These are phyloP conservation scores for Brassica cretica DNA, from an alignment of 345 rosid genomes.

Conservation along the genomic window DNA sequence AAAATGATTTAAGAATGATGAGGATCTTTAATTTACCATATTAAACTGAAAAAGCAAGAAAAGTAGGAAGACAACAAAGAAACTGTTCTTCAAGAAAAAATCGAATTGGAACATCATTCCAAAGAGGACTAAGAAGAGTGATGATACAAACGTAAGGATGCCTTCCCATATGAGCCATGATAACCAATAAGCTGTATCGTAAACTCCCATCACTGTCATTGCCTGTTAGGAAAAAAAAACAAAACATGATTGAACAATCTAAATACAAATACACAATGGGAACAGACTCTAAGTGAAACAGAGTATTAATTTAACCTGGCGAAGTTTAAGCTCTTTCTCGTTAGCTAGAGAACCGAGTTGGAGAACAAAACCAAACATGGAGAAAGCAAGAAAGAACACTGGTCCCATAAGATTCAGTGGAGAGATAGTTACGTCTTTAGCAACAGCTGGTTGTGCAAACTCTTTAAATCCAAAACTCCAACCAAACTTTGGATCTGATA, in stretches of 20 bases:
- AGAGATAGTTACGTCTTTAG: slow-evolving; percentile 13
- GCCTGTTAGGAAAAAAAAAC: slow-evolving; percentile 63
- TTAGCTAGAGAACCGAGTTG: slow-evolving; percentile 68
- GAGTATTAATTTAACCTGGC: slow-evolving; percentile 55
- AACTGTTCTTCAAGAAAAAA: slow-evolving; percentile 83
- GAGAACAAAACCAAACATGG: slow-evolving; percentile 86
- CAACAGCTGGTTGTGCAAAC: slow-evolving; percentile 68
- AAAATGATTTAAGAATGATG: slow-evolving; percentile 20
- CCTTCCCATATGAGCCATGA: slow-evolving; percentile 96
- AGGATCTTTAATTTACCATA: slow-evolving; percentile 58
- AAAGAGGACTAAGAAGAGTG: slow-evolving; percentile 72
- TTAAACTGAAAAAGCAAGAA: slow-evolving; percentile 83
- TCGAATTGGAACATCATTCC: slow-evolving; percentile 91
- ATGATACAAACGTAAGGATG: slow-evolving; percentile 59
- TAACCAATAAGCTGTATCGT: slow-evolving; percentile 80
- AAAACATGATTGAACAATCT: slow-evolving; percentile 50
- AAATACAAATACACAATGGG: slow-evolving; percentile 47
- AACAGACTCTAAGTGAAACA: slow-evolving; percentile 18
- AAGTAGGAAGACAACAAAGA: slow-evolving; percentile 59
- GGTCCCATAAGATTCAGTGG: slow-evolving; percentile 58
- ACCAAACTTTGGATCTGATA: slow-evolving; percentile 62
- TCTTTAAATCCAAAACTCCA: slow-evolving; percentile 79
- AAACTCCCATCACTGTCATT: slow-evolving; percentile 86
- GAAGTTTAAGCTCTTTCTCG: slow-evolving; percentile 95
- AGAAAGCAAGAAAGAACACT: slow-evolving; percentile 80